Evolutionary conservation across 208 protist genomes (phyloP).

Genomic region (Vickermania spadyakhi): DNA sequence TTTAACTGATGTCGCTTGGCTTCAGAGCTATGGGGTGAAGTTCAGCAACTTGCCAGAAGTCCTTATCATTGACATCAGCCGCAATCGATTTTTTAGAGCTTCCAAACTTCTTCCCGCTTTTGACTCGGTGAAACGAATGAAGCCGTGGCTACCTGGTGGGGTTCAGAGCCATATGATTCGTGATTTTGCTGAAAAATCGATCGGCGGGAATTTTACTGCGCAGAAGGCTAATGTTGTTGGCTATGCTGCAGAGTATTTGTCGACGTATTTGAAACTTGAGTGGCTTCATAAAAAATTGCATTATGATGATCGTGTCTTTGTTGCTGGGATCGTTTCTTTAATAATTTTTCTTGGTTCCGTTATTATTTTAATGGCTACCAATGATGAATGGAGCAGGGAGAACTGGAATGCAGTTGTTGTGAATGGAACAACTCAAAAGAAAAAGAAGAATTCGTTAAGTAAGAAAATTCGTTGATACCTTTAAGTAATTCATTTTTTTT

Average conservation of each 20-base stretch:
- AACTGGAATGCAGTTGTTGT: not conserved
- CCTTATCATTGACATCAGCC: constrained; percentile 61
- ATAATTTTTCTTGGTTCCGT: not conserved
- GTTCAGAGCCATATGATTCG: constrained; percentile 46
- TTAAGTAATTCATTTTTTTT: too few relatives aligned
- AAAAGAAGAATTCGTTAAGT: too few relatives aligned
- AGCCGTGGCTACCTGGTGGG: constrained; percentile 55
- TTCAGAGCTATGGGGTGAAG: constrained; percentile 41
- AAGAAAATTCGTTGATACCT: too few relatives aligned
- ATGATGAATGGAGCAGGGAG: not conserved
- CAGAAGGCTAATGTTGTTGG: constrained; percentile 56
- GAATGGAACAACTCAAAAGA: too few relatives aligned
- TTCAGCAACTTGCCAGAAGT: constrained; percentile 51
- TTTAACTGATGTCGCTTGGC: constrained; percentile 34
- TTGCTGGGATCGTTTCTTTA: constrained; percentile 7
- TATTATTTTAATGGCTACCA: not conserved
- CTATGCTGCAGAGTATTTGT: constrained; percentile 41
- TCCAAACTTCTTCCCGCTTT: constrained; percentile 41
- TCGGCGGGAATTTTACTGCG: constrained; percentile 28
- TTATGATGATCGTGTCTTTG: constrained; percentile 70
- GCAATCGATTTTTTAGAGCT: constrained; percentile 58
- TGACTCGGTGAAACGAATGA: constrained; percentile 45
- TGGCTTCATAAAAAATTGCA: constrained; percentile 32
- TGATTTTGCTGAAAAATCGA: constrained; percentile 44
- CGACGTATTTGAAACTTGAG: constrained; percentile 28